phyloP scores from a whole-genome alignment of 495 filamentous ascomycete genomes.

The Annulohypoxylon stygium region DNA sequence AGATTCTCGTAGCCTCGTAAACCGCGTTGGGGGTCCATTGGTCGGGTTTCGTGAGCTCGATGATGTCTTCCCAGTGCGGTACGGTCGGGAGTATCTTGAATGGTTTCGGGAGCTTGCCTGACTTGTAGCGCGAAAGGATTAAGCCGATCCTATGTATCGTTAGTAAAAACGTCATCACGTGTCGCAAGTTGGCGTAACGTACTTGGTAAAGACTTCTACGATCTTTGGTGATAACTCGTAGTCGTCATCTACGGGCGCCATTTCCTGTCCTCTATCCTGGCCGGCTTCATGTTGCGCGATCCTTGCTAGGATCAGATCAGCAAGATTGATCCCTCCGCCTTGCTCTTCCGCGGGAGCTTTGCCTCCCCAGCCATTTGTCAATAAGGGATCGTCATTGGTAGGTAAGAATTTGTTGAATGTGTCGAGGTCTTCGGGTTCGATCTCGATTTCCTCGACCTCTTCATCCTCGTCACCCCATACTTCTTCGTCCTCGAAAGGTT shows the following conservation, averaged over 20 bases:
- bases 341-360: conserved; percentile 59
- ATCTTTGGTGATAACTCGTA: conserved; percentile 90
- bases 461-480: conserved; percentile 79
- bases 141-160: conserved; percentile 75
- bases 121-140: conserved; percentile 92
- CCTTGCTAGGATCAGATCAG: conserved; percentile 91
- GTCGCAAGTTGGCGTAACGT: conserved; percentile 42
- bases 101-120: conserved; percentile 93
- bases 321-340: conserved; percentile 79
- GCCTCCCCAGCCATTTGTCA: conserved; percentile 58
- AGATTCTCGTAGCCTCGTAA: conserved; percentile 88
- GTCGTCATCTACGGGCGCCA: conserved; percentile 73
- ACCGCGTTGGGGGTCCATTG: conserved; percentile 89
- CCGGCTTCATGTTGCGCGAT: conserved; percentile 92
- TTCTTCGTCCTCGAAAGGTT: conserved; percentile 68
- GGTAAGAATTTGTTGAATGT: conserved; percentile 93
- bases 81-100: conserved; percentile 96
- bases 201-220: conserved; percentile 93
- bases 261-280: conserved; percentile 56
- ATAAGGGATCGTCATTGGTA: conserved; percentile 65
- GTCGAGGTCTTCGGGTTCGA: conserved; percentile 90
- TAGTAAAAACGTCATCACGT: conserved; percentile 4
- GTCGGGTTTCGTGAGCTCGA: conserved; percentile 83
- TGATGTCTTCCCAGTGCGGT: conserved; percentile 88
- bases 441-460: conserved; percentile 79